Percentiles rank a stretch among this genome's conserved stretches.
These are phyloP conservation scores for Bryoglossum gracile DNA, from an alignment of 495 filamentous ascomycete species.

Conservation along the genomic window DNA sequence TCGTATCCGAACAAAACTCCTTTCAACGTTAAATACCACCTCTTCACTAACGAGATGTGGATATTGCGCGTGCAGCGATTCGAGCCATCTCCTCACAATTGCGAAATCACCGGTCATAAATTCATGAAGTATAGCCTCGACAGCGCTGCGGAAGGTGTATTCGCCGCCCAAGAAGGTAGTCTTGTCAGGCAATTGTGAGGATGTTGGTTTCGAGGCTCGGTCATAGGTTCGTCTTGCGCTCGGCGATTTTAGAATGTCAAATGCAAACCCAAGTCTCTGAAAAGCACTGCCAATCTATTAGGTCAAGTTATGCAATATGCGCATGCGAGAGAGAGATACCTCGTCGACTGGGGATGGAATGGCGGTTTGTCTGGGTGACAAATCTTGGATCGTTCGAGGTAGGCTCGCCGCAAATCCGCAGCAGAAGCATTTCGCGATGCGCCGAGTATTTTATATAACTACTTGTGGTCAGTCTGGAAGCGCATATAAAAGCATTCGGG, in stretches of 20 bases:
- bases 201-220: conserved; percentile 26
- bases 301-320: background rate
- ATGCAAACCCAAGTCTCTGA: conserved; percentile 38
- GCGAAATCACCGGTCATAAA: conserved; percentile 37
- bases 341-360: conserved; percentile 30
- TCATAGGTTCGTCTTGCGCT: conserved; percentile 33
- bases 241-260: conserved; percentile 36
- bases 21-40: conserved; percentile 33
- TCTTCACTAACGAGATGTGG: conserved; percentile 34
- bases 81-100: conserved; percentile 30
- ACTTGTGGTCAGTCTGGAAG: conserved; percentile 4
- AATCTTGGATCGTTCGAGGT: conserved; percentile 38
- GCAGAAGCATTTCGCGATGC: conserved; percentile 27
- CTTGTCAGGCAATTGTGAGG: conserved; percentile 22
- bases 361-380: conserved; percentile 37
- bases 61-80: conserved; percentile 30
- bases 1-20: conserved; percentile 29
- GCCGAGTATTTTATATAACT: conserved; percentile 35
- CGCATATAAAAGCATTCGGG: background rate
- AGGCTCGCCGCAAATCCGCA: conserved; percentile 34
- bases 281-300: conserved; percentile 27
- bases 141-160: conserved; percentile 33
- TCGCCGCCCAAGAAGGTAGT: conserved; percentile 30
- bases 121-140: conserved; percentile 34
- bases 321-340: conserved; percentile 6